A percentile compares a stretch with the other conserved stretches of the same genome.
Conservation (phyloP, 2,329 filamentous ascomycete genomes). For the Diaporthe sp. region DNA sequence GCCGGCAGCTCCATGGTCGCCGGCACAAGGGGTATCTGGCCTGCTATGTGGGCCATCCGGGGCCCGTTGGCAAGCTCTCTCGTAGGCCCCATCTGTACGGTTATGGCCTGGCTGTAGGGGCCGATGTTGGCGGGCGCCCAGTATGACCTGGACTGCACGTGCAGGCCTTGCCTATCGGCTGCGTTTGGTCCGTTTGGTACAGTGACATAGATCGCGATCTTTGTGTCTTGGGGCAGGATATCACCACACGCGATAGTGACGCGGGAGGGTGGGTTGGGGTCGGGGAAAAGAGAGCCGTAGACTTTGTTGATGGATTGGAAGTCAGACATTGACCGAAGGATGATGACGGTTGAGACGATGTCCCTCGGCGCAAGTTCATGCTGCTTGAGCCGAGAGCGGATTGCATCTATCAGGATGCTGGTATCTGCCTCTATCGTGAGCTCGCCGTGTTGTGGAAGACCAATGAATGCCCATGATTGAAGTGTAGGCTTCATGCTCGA, state of each 20-base stretch:
- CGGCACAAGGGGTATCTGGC: slow-evolving; percentile 91
- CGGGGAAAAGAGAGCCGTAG: slow-evolving; percentile 81
- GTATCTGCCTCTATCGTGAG: slow-evolving; percentile 63
- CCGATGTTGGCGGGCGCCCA: slow-evolving; percentile 99
- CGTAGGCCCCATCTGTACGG: slow-evolving; percentile 55
- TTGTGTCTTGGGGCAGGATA: slow-evolving; percentile 70
- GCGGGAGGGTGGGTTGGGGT: slow-evolving; percentile 86
- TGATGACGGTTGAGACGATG: slow-evolving; percentile 72
- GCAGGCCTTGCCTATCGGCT: slow-evolving; percentile 73
- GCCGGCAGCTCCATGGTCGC: slow-evolving; percentile 77
- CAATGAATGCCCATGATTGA: slow-evolving; percentile 36
- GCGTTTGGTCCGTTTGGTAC: slow-evolving; percentile 49
- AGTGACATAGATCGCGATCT: slow-evolving; percentile 72
- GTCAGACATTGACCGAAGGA: slow-evolving; percentile 84
- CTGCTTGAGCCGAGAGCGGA: slow-evolving; percentile 57
- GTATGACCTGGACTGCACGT: slow-evolving; percentile 94
- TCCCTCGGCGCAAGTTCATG: slow-evolving; percentile 53
- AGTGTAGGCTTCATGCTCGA: slow-evolving; percentile 45
- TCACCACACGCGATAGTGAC: slow-evolving; percentile 86
- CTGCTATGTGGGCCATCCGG: slow-evolving; percentile 77
- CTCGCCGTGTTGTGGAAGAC: slow-evolving; percentile 2
- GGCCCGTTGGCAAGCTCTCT: slow-evolving; percentile 42
- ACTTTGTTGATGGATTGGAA: slow-evolving; percentile 82
- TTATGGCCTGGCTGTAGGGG: slow-evolving; percentile 92
- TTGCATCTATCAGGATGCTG: slow-evolving; percentile 60